These are phyloP conservation scores for Epicoccum sorghinum DNA, from an alignment of 2,329 filamentous ascomycete species.

Conservation along the genomic window DNA sequence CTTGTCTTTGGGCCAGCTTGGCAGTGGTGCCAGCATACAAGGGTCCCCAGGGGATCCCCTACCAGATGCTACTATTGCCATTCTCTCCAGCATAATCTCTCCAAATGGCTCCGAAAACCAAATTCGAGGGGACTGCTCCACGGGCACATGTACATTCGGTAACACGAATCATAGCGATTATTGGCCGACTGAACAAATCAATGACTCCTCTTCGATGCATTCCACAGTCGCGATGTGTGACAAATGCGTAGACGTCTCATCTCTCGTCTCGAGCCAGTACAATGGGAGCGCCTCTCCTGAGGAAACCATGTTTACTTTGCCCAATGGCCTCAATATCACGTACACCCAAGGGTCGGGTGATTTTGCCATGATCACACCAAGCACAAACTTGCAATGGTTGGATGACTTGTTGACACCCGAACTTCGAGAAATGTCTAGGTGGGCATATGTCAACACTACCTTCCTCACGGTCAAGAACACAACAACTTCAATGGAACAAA, in stretches of 20 bases:
- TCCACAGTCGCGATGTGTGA: conserved; percentile 2
- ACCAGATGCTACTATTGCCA: neutral
- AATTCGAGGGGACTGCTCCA: neutral
- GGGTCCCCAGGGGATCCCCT: too few species aligned
- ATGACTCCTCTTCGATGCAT: neutral
- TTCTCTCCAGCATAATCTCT: neutral
- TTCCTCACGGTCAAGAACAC: neutral
- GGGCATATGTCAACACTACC: conserved; percentile 1
- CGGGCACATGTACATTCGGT: conserved; percentile 2
- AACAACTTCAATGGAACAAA: too few species aligned
- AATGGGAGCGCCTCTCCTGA: neutral
- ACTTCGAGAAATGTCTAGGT: neutral
- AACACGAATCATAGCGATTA: neutral
- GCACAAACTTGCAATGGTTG: neutral
- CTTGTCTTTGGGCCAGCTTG: too few species aligned
- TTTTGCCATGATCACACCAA: neutral
- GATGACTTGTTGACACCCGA: neutral
- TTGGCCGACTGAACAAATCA: neutral
- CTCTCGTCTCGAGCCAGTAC: neutral
- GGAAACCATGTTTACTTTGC: neutral
- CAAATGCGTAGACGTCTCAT: neutral
- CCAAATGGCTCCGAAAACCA: neutral
- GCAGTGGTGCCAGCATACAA: too few species aligned
- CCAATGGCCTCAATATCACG: neutral
- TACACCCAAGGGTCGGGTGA: neutral